Evolutionary conservation across 23 red algal genomes (phyloP), one percentile per base, ranked within the genome.

Genomic region (Gracilaria vermiculophylla): DNA sequence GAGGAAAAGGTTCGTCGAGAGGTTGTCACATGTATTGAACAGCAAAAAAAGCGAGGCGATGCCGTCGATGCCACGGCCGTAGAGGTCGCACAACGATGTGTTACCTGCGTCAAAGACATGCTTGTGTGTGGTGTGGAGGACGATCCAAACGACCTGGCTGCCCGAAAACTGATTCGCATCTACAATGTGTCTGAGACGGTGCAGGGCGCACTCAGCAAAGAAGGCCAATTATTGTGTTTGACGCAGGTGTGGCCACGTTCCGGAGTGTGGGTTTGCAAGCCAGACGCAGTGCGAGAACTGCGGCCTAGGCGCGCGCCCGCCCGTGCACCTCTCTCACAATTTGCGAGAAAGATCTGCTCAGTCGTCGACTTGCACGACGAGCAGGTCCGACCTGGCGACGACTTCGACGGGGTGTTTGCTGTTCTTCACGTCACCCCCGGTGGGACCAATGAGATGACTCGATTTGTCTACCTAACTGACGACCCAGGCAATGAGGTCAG

Each of bases 401-500:
- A 81, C 14, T 81, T 91, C 72, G 87, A 91, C 61, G 87, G 87
- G 12, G 60, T 60, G 14, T 91, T 91, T 45, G 44, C 42, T 29
- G 56, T 81, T 54, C 48, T 91, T 51, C 76, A 91, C 35, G 87
- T 81, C 19, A 60, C 84, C 45, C n/a, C 43, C 3, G 20, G 23
- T 41, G 50, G 44, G n/a, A 35, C 49, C 1, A 25, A 60, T 1
- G 48, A 53, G 23, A 24, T 50, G 20, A 36, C 51, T 56, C 69
- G 84, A 33, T 88, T 88, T 55, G 72, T 77, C 53, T 88, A 88
- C 70, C 51, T 88, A 24, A 66, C 58, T 36, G 84, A 88, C 39
- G 67, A 73, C 34, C 39, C 70, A 15, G 53, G 69, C 50, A 76
- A 70, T 34, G 66, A 88, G 3, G 50, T 88, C 11, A 53, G 69